These are phyloP conservation scores for Chimonanthus salicifolius DNA, from an alignment of 164 flowering plant genomes.

Conservation along the genomic window DNA sequence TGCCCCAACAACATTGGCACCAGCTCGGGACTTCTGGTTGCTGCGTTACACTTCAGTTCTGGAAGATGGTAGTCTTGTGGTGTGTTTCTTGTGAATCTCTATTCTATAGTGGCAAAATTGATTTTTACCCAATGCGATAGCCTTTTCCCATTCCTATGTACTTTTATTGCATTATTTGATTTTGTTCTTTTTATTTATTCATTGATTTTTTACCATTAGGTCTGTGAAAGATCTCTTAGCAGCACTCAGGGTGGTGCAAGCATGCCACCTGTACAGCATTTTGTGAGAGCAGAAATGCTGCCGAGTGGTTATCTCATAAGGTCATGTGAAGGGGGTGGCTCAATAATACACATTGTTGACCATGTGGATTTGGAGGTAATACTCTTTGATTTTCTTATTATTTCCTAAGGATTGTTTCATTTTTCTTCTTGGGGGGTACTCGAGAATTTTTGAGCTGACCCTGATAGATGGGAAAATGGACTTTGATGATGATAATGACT, in stretches of 20 bases:
- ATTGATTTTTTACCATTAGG: constrained; percentile 26
- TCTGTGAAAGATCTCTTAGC: constrained; percentile 90
- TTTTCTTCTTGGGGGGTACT: no score
- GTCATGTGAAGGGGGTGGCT: constrained; percentile 99
- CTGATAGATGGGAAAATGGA: no score
- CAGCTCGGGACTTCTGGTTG: constrained; percentile 96
- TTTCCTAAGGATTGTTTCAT: not conserved
- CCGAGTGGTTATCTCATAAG: constrained; percentile 92
- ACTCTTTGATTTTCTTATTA: not conserved
- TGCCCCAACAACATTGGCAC: constrained; percentile 96
- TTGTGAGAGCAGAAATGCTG: constrained; percentile 91
- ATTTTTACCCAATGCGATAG: not conserved
- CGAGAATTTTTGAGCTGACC: no score
- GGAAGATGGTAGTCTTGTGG: constrained; percentile 99
- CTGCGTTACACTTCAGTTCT: constrained; percentile 77
- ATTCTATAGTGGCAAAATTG: not conserved
- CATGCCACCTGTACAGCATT: constrained; percentile 77
- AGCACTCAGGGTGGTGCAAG: constrained; percentile 80
- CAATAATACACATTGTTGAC: constrained; percentile 94
- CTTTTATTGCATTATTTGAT: not conserved
- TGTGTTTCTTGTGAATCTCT: constrained; percentile 25
- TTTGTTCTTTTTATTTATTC: no score
- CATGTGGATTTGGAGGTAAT: constrained; percentile 90
- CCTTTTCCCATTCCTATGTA: not conserved
- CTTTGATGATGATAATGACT: no score